A percentile compares a stretch with the other conserved stretches of the same genome.
phyloP scores from a whole-genome alignment of 352 stramenopile species.

The Globisporangium cederbergense region DNA sequence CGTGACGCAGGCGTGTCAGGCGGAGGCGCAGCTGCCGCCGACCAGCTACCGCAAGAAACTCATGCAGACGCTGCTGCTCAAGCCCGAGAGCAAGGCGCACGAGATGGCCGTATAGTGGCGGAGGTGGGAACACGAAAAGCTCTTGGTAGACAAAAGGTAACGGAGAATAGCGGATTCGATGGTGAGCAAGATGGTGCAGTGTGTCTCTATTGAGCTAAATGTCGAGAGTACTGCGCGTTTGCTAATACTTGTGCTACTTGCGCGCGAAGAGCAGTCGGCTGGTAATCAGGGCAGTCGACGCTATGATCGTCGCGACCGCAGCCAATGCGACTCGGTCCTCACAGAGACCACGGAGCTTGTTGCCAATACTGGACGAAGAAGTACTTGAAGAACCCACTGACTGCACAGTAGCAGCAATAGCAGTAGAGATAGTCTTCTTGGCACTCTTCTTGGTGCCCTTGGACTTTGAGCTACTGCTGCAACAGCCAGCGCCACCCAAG shows the following conservation, averaged over 20 bases:
- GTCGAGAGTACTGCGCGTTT: too few species aligned
- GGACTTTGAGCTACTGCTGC: constrained; percentile 10
- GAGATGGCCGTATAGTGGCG: constrained; percentile 21
- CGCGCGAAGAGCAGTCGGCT: constrained; percentile 42
- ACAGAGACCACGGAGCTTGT: constrained; percentile 30
- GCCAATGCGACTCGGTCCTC: constrained; percentile 54
- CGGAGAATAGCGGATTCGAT: too few species aligned
- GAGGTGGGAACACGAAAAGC: too few species aligned
- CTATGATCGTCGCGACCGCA: constrained; percentile 45
- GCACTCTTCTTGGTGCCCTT: constrained; percentile 31
- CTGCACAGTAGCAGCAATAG: not conserved
- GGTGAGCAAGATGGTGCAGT: too few species aligned
- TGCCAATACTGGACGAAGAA: not conserved
- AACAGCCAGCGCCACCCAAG: constrained; percentile 5
- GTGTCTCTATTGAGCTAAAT: too few species aligned
- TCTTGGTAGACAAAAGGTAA: too few species aligned
- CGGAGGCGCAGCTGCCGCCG: constrained; percentile 45
- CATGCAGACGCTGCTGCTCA: constrained; percentile 54
- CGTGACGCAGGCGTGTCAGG: constrained; percentile 31
- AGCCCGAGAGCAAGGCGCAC: constrained; percentile 47
- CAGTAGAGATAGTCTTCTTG: constrained; percentile 11
- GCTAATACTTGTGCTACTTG: constrained; percentile 16
- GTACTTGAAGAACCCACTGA: not conserved
- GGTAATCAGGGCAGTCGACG: constrained; percentile 46
- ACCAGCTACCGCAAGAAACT: constrained; percentile 57